Evolutionary conservation across 2,329 filamentous ascomycete species (phyloP).

Genomic region (Fusarium sambucinum): DNA sequence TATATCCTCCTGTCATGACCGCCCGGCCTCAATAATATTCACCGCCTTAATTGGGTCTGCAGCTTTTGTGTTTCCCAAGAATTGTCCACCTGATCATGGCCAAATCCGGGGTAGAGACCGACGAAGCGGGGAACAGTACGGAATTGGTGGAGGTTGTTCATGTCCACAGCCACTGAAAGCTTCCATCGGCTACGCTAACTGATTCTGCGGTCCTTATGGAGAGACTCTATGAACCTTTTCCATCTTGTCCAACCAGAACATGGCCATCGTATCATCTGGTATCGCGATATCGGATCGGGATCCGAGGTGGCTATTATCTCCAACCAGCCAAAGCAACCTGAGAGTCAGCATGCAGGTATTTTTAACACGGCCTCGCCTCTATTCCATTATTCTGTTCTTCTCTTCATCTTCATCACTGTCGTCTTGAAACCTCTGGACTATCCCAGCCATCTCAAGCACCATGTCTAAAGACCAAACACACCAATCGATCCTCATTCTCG

Average conservation of each 20-base stretch:
- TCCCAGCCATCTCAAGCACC: fast-evolving
- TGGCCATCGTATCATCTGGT: background rate
- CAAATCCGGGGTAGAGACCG: conserved; percentile 20
- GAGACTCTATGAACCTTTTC: background rate
- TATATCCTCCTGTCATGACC: too few species aligned
- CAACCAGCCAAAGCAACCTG: background rate
- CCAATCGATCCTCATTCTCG: conserved; percentile 30
- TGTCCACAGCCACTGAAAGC: background rate
- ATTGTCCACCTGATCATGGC: conserved; percentile 5
- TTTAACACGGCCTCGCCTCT: background rate
- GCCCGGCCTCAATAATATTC: too few species aligned
- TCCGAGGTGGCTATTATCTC: conserved; percentile 14
- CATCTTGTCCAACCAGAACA: conserved; percentile 10
- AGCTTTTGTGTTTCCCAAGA: background rate
- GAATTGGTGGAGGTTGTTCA: background rate
- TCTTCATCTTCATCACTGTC: fast-evolving
- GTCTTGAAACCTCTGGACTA: too few species aligned
- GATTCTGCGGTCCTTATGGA: conserved; percentile 17
- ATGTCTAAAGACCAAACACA: conserved; percentile 16
- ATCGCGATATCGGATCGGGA: conserved; percentile 18
- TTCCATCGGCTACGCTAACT: conserved; percentile 32
- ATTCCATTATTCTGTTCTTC: fast-evolving
- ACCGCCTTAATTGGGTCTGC: background rate
- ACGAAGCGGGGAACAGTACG: conserved; percentile 14
- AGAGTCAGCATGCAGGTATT: background rate